Conservation (phyloP, 345 rosid species). For the Eucalyptus tenuipes region DNA sequence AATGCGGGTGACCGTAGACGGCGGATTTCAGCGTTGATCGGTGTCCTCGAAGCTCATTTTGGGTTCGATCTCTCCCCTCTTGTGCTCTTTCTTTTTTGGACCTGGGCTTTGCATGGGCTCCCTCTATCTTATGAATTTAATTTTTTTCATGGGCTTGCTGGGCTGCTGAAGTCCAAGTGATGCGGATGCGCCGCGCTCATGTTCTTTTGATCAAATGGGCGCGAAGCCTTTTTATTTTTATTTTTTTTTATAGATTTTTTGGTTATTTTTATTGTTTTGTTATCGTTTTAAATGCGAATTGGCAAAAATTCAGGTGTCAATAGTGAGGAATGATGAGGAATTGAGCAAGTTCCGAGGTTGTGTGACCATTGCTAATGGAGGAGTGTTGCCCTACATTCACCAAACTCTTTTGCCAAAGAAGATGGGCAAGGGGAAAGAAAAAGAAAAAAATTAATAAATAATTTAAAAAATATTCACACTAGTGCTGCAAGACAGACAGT, state of each 20-base stretch:
- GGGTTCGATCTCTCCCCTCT: too few relatives aligned
- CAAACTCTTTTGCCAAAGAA: neutral
- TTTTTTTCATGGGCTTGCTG: neutral
- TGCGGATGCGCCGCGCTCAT: neutral
- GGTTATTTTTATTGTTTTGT: too few relatives aligned
- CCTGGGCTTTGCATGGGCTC: neutral
- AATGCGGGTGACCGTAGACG: neutral
- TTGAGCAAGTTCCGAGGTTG: neutral
- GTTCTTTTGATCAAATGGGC: neutral
- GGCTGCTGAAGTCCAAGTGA: neutral
- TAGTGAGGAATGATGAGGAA: neutral
- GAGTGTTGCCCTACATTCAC: neutral
- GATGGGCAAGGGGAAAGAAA: neutral
- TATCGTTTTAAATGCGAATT: neutral
- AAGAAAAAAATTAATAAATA: too few relatives aligned
- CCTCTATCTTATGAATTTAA: neutral
- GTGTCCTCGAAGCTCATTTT: too few relatives aligned
- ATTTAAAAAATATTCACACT: too few relatives aligned
- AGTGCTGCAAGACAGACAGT: rapidly evolving
- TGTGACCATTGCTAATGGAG: neutral
- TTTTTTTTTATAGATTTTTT: rapidly evolving
- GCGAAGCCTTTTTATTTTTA: neutral
- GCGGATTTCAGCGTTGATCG: neutral
- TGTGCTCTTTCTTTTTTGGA: neutral
- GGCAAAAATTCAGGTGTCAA: too few relatives aligned